A percentile compares a stretch with the other conserved stretches of the same genome.
These are phyloP conservation scores for Xerocomellus intermedius DNA, from an alignment of 768 basidiomycete species.

Conservation along the genomic window DNA sequence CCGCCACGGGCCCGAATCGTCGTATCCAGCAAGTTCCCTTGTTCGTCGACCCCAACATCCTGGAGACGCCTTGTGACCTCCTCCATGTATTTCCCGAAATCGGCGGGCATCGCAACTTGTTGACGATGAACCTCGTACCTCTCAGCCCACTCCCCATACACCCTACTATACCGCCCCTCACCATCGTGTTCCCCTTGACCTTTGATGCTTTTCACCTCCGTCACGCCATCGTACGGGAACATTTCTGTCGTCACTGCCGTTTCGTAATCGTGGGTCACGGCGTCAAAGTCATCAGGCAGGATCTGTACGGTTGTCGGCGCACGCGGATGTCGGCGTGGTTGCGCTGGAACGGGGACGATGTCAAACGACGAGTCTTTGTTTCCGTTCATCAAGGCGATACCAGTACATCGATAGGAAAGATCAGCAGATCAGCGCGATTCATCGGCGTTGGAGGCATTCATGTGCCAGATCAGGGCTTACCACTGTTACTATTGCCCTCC, in stretches of 20 bases:
- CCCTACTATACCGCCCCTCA: constrained; percentile 24
- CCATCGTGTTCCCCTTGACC: constrained; percentile 3
- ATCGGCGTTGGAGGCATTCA: background rate
- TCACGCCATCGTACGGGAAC: constrained; percentile 23
- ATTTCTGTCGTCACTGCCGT: constrained; percentile 27
- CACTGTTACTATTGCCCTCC: constrained; percentile 29
- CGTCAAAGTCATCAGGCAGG: constrained; percentile 32
- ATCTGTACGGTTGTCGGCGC: constrained; percentile 34
- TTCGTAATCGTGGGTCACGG: constrained; percentile 27
- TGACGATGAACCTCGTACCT: constrained; percentile 26
- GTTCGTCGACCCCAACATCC: constrained; percentile 31
- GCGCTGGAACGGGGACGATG: constrained; percentile 23
- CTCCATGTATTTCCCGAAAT: constrained; percentile 29
- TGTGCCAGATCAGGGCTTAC: constrained; percentile 16
- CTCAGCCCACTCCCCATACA: constrained; percentile 35
- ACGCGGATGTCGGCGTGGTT: constrained; percentile 24
- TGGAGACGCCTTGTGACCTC: constrained; percentile 38
- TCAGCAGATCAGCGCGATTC: constrained; percentile 9
- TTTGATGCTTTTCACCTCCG: constrained; percentile 20
- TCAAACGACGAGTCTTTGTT: constrained; percentile 33
- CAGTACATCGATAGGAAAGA: constrained; percentile 15
- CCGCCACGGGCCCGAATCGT: constrained; percentile 14
- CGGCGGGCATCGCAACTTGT: constrained; percentile 22
- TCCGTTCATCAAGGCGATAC: background rate
- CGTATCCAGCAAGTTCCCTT: constrained; percentile 23